Evolutionary conservation across 768 basidiomycete genomes (phyloP).

Genomic region (Termitomyces sp.): DNA sequence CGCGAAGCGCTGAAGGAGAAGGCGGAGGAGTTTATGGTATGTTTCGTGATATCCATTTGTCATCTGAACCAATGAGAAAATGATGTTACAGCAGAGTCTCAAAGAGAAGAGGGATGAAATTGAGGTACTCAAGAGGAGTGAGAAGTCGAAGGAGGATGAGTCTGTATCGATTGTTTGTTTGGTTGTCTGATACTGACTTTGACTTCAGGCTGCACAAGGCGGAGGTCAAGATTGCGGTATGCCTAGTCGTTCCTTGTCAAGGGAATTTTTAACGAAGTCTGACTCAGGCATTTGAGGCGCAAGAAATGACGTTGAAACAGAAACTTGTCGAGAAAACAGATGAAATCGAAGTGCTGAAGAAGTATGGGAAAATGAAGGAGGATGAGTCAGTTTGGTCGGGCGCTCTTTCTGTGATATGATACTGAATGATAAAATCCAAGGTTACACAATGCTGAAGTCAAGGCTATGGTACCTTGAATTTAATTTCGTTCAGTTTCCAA

Average conservation of each 20-base stretch:
- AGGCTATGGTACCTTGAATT: not conserved
- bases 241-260: not conserved
- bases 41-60: not conserved
- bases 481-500: not conserved
- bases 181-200: not conserved
- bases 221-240: not conserved
- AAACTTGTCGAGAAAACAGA: conserved; percentile 7
- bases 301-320: conserved; percentile 31
- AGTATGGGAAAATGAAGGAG: not conserved
- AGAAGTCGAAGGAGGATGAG: not conserved
- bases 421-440: not conserved
- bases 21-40: not conserved
- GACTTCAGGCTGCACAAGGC: not conserved
- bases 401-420: not conserved
- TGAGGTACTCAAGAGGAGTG: not conserved
- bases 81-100: conserved; percentile 28
- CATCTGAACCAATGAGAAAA: conserved; percentile 15
- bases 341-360: not conserved
- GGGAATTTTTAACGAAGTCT: not conserved
- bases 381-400: not conserved
- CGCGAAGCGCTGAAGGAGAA: not conserved
- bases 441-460: not conserved
- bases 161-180: not conserved
- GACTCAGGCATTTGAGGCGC: conserved; percentile 28
- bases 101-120: not conserved